Evolutionary conservation across 139 green algal genomes (phyloP), one percentile per base, ranked within the genome.

Genomic region (Haematococcus lacustris): DNA sequence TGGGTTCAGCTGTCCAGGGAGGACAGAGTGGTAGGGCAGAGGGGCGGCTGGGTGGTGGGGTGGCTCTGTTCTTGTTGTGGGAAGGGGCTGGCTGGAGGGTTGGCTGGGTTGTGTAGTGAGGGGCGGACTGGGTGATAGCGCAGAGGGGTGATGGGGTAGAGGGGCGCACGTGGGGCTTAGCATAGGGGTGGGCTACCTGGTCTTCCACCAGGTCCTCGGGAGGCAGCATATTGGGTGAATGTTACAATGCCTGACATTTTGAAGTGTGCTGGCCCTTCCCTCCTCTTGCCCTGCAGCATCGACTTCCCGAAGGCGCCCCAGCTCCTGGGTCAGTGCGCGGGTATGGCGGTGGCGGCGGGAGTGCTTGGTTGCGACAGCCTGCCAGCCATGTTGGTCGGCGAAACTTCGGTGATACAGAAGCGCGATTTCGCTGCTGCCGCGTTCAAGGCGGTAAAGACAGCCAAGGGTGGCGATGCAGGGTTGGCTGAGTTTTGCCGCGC

Each of bases 261-360:
- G 30, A 41, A 68, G 33, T 26, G 7, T 50, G 62, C 62, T 64
- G 5, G 13, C 32, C 32, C 6, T 50, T 21, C 62, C 13, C 13
- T 41, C 13, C 23, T 51, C 25, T 32, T 65, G 73, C 69, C 91
- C 62, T 51, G 66, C 78, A 86, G 78, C 25, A 75, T 96, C 70
- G 90, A 96, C 72, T 79, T 93, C 38, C 89, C 89, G 32, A 78
- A 84, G 61, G 90, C 90, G 23, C 82, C 89, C 9, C 32, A 76
- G 66, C 72, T 91, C 70, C 78, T 94, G 68, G 89, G 89, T 26
- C 62, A 76, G n/a, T 73, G 93, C 41, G 33, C 88, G 47, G 90
- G 85, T 28, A 38, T 63, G 3, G 82, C 79, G 3, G 81, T 84
- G 38, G 73, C 61, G 0, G 71, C 66, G 17, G 68, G 67, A 35